Evolutionary conservation across 805 yeast genomes (phyloP).

Genomic region (Lipomyces kockii): DNA sequence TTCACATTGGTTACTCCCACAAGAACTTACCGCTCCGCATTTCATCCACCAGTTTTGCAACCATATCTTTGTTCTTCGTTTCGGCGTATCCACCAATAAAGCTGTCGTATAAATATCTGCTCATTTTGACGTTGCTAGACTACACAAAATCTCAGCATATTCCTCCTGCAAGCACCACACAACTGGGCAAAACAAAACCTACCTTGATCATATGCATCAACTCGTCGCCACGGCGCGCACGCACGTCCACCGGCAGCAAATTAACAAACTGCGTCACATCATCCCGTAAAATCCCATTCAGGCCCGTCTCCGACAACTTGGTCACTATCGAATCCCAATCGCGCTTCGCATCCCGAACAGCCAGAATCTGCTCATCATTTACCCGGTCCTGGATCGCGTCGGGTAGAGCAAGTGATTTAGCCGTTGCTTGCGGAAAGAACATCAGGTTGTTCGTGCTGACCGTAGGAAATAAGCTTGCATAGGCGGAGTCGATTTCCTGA

Average conservation of each 20-base stretch:
- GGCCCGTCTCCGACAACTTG: conserved; percentile 31
- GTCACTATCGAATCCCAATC: conserved; percentile 39
- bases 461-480: conserved; percentile 20
- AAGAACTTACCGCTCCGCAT: conserved; percentile 22
- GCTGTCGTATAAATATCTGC: conserved; percentile 32
- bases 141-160: not conserved
- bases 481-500: conserved; percentile 31
- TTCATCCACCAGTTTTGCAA: conserved; percentile 37
- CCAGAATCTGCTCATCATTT: conserved; percentile 25
- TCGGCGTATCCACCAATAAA: conserved; percentile 46
- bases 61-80: conserved; percentile 37
- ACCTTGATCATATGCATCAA: conserved; percentile 40
- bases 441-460: conserved; percentile 9
- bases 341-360: conserved; percentile 23
- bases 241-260: conserved; percentile 40
- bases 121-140: conserved; percentile 9
- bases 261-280: conserved; percentile 41
- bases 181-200: conserved; percentile 10
- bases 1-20: not conserved
- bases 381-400: conserved; percentile 30
- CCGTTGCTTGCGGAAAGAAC: conserved; percentile 12
- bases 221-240: conserved; percentile 34
- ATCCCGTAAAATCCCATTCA: conserved; percentile 29
- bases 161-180: not conserved
- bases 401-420: conserved; percentile 28